Evolutionary conservation across 2,329 filamentous ascomycete genomes (phyloP).

Genomic region (Colletotrichum trifolii): DNA sequence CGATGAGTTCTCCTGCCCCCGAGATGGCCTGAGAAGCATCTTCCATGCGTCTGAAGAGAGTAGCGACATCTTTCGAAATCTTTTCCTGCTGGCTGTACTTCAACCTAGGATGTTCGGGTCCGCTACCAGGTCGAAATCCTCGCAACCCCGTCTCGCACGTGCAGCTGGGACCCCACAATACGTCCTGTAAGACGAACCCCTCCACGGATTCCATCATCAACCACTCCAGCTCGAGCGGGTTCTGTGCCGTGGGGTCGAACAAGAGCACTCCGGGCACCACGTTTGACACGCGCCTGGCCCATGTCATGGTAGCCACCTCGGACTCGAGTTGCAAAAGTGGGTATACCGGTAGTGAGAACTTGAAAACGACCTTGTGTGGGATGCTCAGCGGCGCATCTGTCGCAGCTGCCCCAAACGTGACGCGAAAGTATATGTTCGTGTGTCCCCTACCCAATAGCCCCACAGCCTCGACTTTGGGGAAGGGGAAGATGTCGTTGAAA

Average conservation of each 20-base stretch:
- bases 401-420: slow-evolving; percentile 4
- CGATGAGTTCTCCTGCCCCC: slow-evolving; percentile 10
- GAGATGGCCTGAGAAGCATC: not conserved
- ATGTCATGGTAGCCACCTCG: slow-evolving; percentile 37
- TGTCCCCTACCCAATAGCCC: slow-evolving; percentile 3
- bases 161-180: not conserved
- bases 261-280: slow-evolving; percentile 16
- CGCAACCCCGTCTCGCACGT: slow-evolving; percentile 18
- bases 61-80: slow-evolving; percentile 1
- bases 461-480: not conserved
- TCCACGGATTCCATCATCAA: slow-evolving; percentile 29
- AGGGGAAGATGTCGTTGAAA: not conserved
- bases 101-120: not conserved
- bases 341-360: slow-evolving; percentile 26
- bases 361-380: slow-evolving; percentile 19
- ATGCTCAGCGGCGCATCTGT: not conserved
- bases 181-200: slow-evolving; percentile 18
- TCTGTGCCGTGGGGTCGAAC: slow-evolving; percentile 34
- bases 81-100: not conserved
- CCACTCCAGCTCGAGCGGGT: slow-evolving; percentile 35
- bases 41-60: not conserved
- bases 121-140: not conserved
- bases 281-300: not conserved
- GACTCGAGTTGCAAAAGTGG: slow-evolving; percentile 30
- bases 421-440: slow-evolving; percentile 10